phyloP scores from a whole-genome alignment of 2,329 filamentous ascomycete species.

The Seiridium unicorne region DNA sequence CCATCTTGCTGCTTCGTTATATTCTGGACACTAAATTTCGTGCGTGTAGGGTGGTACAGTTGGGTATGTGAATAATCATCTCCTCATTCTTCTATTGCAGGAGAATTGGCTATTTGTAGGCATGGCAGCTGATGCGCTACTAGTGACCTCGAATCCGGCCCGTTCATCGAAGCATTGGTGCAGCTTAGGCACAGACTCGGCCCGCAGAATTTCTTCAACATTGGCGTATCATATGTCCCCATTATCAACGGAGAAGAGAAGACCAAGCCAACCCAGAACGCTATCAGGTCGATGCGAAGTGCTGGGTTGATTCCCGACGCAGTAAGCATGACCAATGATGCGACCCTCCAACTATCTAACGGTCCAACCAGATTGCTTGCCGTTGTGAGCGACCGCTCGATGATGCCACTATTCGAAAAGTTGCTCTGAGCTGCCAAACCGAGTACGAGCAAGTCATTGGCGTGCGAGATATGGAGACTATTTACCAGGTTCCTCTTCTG shows the following conservation, averaged over 20 bases:
- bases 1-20: too few species aligned
- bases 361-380: conserved; percentile 68
- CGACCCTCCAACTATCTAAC: background rate
- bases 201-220: conserved; percentile 80
- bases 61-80: conserved; percentile 11
- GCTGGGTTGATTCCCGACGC: conserved; percentile 69
- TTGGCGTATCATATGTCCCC: conserved; percentile 86
- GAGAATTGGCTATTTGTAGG: too few species aligned
- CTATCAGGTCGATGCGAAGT: conserved; percentile 80
- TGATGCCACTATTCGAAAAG: conserved; percentile 75
- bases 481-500: conserved; percentile 93
- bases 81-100: too few species aligned
- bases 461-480: conserved; percentile 86
- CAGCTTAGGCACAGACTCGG: conserved; percentile 73
- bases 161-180: conserved; percentile 83
- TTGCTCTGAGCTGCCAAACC: conserved; percentile 86
- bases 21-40: too few species aligned
- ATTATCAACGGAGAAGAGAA: conserved; percentile 34
- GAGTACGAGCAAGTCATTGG: conserved; percentile 81
- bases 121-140: too few species aligned
- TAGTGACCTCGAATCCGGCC: conserved; percentile 34
- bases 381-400: conserved; percentile 80
- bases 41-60: conserved; percentile 55
- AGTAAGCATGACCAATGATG: background rate
- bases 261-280: conserved; percentile 51